Evolutionary conservation across 164 flowering plant genomes (phyloP), one percentile per base, ranked within the genome.

Genomic region (Brasenia schreberi): DNA sequence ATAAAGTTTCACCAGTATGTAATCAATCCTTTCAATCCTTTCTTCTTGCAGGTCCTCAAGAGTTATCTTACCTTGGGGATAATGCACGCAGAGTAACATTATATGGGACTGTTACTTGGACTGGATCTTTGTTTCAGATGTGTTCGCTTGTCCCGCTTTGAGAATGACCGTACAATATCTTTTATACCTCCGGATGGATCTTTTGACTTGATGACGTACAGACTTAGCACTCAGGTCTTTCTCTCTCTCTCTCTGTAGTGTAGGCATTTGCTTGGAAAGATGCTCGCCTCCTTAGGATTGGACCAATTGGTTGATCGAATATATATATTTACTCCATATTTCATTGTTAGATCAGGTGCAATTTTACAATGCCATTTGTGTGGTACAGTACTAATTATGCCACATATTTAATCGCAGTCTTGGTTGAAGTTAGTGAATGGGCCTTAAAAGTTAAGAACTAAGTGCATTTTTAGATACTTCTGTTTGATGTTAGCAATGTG

Each of bases 151-250:
- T 96, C 97, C 39, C 95, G 96, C 42, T 94, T 91, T 81, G 99
- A 94, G 74, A 94, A 91, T 80, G 99, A 94, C 72, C 77, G 99
- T 65, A 94, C 99, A 49, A 94, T 94, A 72, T 88, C 99, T 42
- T 94, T 91, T 78, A 84, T 91, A 73, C 99, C 99, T 64, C 99
- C 99, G 19, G 99, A 94, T 88, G 99, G 99, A 59, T 64, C 96
- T 64, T 94, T 94, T 75, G 99, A 91, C 78, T 84, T 94, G 70
- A 94, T 94, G 97, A 94, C 96, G 16, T 94, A 94, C 72, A 83
- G 97, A 73, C 92, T 94, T 65, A 89, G 85, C 72, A 87, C 97
- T 66, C 97, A 91, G 99, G 97, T 94, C 71, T 60, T 6, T 45
- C 53, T 45, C 53, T 0, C 52, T 49, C 9, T 5, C 56, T 49